These are phyloP conservation scores for Ophiostoma angusticollis DNA, from an alignment of 2,329 filamentous ascomycete species.

Conservation along the genomic window DNA sequence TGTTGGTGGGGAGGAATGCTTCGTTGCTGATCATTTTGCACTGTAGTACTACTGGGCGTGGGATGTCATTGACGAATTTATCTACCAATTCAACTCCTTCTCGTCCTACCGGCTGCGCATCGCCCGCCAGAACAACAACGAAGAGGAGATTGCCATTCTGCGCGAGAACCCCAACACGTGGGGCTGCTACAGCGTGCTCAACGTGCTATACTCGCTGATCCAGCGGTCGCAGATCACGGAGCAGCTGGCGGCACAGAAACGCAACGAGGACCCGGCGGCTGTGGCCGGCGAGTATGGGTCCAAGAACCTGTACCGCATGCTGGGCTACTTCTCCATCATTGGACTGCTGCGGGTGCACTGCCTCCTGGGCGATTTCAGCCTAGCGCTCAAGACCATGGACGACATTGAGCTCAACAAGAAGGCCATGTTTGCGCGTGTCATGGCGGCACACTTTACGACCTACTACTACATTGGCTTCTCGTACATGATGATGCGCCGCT, in stretches of 20 bases:
- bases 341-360: slow-evolving; percentile 92
- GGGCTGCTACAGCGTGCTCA: slow-evolving; percentile 98
- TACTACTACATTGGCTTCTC: slow-evolving; percentile 99
- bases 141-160: slow-evolving; percentile 83
- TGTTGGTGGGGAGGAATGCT: slow-evolving; percentile 25
- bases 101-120: slow-evolving; percentile 91
- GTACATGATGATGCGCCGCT: slow-evolving; percentile 99
- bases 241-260: slow-evolving; percentile 88
- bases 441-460: slow-evolving; percentile 98
- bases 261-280: slow-evolving; percentile 74
- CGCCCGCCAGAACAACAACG: slow-evolving; percentile 69
- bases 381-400: slow-evolving; percentile 96
- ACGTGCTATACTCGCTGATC: slow-evolving; percentile 97
- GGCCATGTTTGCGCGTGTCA: slow-evolving; percentile 98
- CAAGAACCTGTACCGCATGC: slow-evolving; percentile 91
- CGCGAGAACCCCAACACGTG: slow-evolving; percentile 97
- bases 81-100: slow-evolving; percentile 99
- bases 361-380: slow-evolving; percentile 91
- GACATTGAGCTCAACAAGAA: slow-evolving; percentile 99
- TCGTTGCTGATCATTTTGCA: not conserved
- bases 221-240: slow-evolving; percentile 97
- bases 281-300: slow-evolving; percentile 93
- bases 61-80: slow-evolving; percentile 99
- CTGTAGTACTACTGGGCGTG: slow-evolving; percentile 94
- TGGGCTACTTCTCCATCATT: slow-evolving; percentile 99